Evolutionary conservation across 2,329 filamentous ascomycete species (phyloP), one percentile per base, ranked within the genome.

Genomic region (Colletotrichum neosansevieriae): DNA sequence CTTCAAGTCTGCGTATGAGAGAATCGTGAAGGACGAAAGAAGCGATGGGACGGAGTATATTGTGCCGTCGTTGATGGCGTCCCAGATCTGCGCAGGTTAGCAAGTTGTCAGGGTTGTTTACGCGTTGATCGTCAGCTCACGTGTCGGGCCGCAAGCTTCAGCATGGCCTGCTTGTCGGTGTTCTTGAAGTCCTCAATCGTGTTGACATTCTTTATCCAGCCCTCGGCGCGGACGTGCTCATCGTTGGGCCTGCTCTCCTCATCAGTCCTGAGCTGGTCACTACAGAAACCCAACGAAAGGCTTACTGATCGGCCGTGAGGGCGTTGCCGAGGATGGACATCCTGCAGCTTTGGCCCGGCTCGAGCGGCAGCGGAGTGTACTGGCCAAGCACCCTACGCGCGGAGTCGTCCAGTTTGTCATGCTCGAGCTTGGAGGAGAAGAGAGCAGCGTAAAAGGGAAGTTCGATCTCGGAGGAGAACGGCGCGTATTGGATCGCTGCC

Each of bases 401-500:
- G 10, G 94, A 97, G 79, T 97, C 95, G 82, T 98, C 93, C 58
- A 99, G 92, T 81, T 94, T 97, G 82, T 98, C 96, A 86, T 97
- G 91, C 79, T 98, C 94, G 77, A 99, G 94, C 82, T 99, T 99
- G 72, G 92, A 92, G 6, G 91, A 89, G 68, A 97, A 96, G n/a
- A 99, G 88, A 5, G 94, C 91, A 51, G 93, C 92, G 78, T 98
- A 99, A 81, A 99, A 99, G 50, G 94, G 93, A 49, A 98, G 86
- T 78, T 99, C 96, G 76, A 98, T 94, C 81, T 98, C 94, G 56
- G 95, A 97, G 45, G 91, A 89, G 84, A 97, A 98, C 1, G 95
- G 91, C 69, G 94, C 93, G 80, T 94, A 99, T 83, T 88, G 86
- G 58, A 89, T 79, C 34, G 80, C 74, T 59, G 87, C 75, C 82